phyloP scores from a whole-genome alignment of 805 yeast genomes.

The Candida palmyrensis region DNA sequence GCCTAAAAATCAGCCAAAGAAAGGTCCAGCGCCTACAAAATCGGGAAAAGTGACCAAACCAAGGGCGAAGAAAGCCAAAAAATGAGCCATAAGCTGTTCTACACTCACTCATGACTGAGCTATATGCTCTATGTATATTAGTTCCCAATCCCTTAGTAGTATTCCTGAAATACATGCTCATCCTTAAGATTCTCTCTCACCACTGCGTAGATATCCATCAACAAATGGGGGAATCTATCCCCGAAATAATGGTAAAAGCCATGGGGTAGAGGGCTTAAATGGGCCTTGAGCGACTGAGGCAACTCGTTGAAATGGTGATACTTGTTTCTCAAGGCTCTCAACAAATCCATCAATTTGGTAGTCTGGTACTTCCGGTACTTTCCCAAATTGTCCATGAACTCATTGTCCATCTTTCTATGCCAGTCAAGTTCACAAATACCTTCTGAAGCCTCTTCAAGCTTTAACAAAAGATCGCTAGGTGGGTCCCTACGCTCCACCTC shows the following conservation, averaged over 20 bases:
- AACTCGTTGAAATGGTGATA: conserved; percentile 92
- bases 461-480: conserved; percentile 53
- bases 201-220: conserved; percentile 69
- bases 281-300: conserved; percentile 56
- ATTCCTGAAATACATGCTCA: conserved; percentile 54
- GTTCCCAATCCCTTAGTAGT: too few species aligned
- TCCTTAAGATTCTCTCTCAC: conserved; percentile 52
- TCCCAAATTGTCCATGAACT: conserved; percentile 78
- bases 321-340: conserved; percentile 88
- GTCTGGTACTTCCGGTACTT: conserved; percentile 86
- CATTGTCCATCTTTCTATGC: conserved; percentile 67
- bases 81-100: too few species aligned
- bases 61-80: background rate
- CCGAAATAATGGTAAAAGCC: conserved; percentile 81
- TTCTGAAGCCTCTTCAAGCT: conserved; percentile 48
- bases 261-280: conserved; percentile 76
- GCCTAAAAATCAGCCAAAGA: background rate
- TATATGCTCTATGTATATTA: too few species aligned
- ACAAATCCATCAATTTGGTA: conserved; percentile 72
- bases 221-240: conserved; percentile 66
- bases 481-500: conserved; percentile 83
- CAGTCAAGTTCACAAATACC: conserved; percentile 63
- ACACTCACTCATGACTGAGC: too few species aligned
- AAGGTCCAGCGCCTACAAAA: background rate
- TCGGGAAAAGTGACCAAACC: conserved; percentile 1